Conservation (phyloP, 2,329 filamentous ascomycete genomes). For the Exophiala phaeomuriformis region DNA sequence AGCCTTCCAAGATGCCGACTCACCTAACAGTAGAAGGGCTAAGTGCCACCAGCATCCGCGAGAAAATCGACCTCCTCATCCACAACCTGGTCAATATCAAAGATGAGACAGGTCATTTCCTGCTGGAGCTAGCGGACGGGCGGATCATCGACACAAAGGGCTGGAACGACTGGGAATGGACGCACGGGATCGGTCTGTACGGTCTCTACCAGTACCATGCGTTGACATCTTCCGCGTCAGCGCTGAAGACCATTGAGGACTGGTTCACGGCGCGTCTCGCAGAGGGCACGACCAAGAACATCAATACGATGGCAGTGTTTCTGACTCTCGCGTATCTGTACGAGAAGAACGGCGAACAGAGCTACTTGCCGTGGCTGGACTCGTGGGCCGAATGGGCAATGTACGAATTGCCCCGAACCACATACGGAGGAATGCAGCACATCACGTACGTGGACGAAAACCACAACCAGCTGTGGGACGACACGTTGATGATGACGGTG, state of each 20-base stretch:
- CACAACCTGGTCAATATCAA: conserved; percentile 69
- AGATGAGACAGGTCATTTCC: conserved; percentile 66
- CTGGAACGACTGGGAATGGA: conserved; percentile 65
- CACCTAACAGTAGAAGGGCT: conserved; percentile 15
- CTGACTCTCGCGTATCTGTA: conserved; percentile 71
- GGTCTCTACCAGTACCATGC: conserved; percentile 77
- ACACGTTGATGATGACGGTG: conserved; percentile 84
- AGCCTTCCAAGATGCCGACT: conserved; percentile 13
- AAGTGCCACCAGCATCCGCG: conserved; percentile 37
- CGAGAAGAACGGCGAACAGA: conserved; percentile 61
- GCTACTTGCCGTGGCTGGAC: conserved; percentile 70
- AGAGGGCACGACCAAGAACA: conserved; percentile 71
- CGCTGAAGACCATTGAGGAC: conserved; percentile 59
- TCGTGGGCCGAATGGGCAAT: conserved; percentile 78
- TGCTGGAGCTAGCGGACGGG: conserved; percentile 63
- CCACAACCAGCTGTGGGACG: conserved; percentile 72
- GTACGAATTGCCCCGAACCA: conserved; percentile 65
- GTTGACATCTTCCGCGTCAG: conserved; percentile 55
- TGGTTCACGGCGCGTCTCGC: conserved; percentile 66
- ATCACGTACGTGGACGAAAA: conserved; percentile 66
- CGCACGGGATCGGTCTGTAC: conserved; percentile 71
- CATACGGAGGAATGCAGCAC: conserved; percentile 66
- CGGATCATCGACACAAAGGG: conserved; percentile 76
- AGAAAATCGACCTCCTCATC: conserved; percentile 60
- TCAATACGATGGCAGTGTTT: conserved; percentile 77